Base-by-base conservation (phyloP, 306 rosid genomes). In the Rosa multiflora region DNA sequence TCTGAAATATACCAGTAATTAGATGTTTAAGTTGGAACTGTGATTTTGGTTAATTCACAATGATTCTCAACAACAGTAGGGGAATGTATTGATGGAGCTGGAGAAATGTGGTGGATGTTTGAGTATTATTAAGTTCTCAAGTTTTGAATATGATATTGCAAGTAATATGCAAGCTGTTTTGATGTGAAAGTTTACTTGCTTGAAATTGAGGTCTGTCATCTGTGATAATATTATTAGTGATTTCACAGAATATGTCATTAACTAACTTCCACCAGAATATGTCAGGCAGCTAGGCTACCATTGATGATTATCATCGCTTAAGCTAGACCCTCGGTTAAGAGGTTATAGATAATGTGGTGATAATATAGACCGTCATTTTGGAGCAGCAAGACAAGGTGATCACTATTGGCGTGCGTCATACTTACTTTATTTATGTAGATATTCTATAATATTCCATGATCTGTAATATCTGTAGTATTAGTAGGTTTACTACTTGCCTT, bases 61-160 rank as follows among this genome's bases (percentile, higher is more conserved):
- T 96, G 0, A 81, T 96, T 78, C 91, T 96, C 68, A 80, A 67
- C 46, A 83, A 72, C 71, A 84, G 83, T 37, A 77, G 77, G 55
- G 70, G 84, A 18, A 18, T 39, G 76, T 80, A 70, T 26, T 82
- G 80, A 85, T 73, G 80, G 40, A 59, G 5, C 32, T 52, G 46
- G 32, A 71, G 70, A 3, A 48, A 40, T 53, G 59, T 63, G 74
- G 76, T 63, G 39, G 35, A 10, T 61, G 67, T 21, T 32, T 32
- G 35, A 32, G 35, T 32, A 32, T 32, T 32, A 32, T 32, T 8
- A 32, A 56, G 32, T n/a, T 55, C 2, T 56, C 7, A 12, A 21
- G 14, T 6, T 20, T 0, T 56, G 63, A 9, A n/a, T 58, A 12
- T 21, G 3, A 58, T 43, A 43, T 43, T 43, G 47, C 35, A 43